Conservation (phyloP, 1,284 basidiomycete genomes). For the Ganoderma multipileum region DNA sequence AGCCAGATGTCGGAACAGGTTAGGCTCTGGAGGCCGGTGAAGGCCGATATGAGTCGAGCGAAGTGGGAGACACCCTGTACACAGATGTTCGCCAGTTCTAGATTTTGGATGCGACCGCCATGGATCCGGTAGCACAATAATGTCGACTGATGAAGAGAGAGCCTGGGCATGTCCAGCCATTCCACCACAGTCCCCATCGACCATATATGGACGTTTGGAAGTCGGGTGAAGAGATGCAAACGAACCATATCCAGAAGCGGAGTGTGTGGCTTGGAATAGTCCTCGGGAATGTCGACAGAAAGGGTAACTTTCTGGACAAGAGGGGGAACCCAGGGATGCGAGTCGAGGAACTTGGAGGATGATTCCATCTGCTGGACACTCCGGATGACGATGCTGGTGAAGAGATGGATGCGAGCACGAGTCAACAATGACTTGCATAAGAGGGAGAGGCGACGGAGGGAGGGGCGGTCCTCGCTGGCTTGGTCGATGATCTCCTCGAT, state of each 20-base stretch:
- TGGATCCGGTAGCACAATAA: too few relatives aligned
- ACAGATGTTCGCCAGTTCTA: too few relatives aligned
- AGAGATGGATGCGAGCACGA: not conserved
- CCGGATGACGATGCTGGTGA: not conserved
- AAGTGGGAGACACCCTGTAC: too few relatives aligned
- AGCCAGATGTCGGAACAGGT: too few relatives aligned
- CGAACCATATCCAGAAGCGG: not conserved
- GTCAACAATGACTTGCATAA: not conserved
- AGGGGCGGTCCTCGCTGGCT: not conserved
- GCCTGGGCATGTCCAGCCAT: not conserved
- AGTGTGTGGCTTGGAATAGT: too few relatives aligned
- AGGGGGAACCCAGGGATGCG: not conserved
- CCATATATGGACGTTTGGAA: not conserved
- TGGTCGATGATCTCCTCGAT: not conserved
- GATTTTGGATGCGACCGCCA: too few relatives aligned
- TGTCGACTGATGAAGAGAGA: too few relatives aligned
- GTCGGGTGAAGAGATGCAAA: not conserved
- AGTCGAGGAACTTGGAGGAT: not conserved
- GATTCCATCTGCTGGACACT: not conserved
- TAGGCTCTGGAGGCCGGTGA: too few relatives aligned
- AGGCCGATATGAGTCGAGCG: too few relatives aligned
- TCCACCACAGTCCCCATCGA: too few relatives aligned
- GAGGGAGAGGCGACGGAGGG: not conserved
- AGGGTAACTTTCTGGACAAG: not conserved
- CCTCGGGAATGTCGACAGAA: not conserved